These are phyloP conservation scores for Coemansia sp. DNA, from an alignment of 192 early-diverging fungal genomes.

Conservation along the genomic window DNA sequence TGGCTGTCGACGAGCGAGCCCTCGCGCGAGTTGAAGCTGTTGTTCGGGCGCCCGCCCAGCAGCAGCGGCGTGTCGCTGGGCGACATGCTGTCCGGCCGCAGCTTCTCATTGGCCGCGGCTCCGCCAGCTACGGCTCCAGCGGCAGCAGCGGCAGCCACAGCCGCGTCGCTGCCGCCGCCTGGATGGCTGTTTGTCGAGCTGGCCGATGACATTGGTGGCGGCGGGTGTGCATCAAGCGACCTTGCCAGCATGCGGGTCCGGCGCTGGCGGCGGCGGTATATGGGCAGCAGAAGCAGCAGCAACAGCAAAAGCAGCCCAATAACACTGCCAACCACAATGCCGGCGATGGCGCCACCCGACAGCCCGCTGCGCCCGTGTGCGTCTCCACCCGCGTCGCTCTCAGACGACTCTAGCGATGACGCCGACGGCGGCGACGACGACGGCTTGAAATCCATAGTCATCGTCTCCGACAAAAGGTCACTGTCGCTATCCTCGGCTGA, in stretches of 20 bases:
- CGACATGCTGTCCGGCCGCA: constrained; percentile 12
- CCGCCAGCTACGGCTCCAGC: neutral
- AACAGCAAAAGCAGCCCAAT: constrained; percentile 29
- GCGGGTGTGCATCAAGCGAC: constrained; percentile 1
- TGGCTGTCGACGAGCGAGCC: constrained; percentile 21
- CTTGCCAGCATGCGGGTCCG: constrained; percentile 24
- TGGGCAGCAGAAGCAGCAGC: constrained; percentile 27
- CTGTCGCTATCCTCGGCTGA: no score
- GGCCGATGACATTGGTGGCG: neutral
- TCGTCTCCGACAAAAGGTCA: neutral
- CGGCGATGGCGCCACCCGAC: constrained; percentile 42
- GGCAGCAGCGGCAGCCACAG: constrained; percentile 2
- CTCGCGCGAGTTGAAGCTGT: constrained; percentile 40
- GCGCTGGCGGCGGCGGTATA: constrained; percentile 34
- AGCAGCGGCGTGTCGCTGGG: constrained; percentile 44
- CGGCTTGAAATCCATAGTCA: neutral
- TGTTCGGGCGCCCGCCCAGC: constrained; percentile 31
- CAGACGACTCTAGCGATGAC: no score
- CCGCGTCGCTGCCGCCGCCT: constrained; percentile 9
- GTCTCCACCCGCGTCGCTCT: neutral
- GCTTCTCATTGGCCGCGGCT: constrained; percentile 5
- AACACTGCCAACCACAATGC: constrained; percentile 36
- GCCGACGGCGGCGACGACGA: neutral
- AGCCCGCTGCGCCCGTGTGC: constrained; percentile 15
- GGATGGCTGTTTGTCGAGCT: neutral